phyloP scores from a whole-genome alignment of 106 monocot genomes.

The Iris macrosiphon region DNA sequence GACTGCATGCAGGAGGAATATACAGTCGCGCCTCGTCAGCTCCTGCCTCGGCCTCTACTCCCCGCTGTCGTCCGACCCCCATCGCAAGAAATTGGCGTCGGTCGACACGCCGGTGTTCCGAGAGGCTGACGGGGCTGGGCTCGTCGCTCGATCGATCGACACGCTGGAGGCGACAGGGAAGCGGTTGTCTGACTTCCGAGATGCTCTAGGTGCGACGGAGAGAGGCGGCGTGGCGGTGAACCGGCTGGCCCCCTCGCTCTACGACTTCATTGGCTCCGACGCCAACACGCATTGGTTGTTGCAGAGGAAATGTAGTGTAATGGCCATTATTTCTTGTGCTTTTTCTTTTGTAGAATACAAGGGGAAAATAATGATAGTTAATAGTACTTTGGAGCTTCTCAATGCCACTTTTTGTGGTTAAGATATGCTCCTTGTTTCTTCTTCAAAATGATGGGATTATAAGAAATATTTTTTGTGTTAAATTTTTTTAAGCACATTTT shows the following conservation, averaged over 20 bases:
- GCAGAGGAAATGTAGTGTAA: conserved; percentile 40
- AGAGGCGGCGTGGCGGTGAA: conserved; percentile 90
- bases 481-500: too few relatives aligned
- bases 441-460: too few relatives aligned
- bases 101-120: conserved; percentile 79
- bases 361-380: conserved; percentile 3
- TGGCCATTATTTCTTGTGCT: neutral
- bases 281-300: conserved; percentile 87
- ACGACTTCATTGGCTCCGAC: conserved; percentile 92
- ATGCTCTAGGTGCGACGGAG: conserved; percentile 47
- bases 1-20: too few relatives aligned
- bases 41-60: conserved; percentile 87
- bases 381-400: conserved; percentile 18
- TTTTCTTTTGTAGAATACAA: neutral
- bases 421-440: too few relatives aligned
- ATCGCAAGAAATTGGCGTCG: conserved; percentile 59
- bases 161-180: conserved; percentile 86
- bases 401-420: too few relatives aligned
- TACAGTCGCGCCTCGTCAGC: conserved; percentile 83
- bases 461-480: too few relatives aligned
- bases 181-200: conserved; percentile 74
- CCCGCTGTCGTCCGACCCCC: conserved; percentile 28
- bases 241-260: conserved; percentile 92
- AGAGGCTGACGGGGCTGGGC: conserved; percentile 80
- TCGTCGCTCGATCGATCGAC: conserved; percentile 71